Evolutionary conservation across 2,329 filamentous ascomycete species (phyloP).

Genomic region (Dactylellina leptospora): DNA sequence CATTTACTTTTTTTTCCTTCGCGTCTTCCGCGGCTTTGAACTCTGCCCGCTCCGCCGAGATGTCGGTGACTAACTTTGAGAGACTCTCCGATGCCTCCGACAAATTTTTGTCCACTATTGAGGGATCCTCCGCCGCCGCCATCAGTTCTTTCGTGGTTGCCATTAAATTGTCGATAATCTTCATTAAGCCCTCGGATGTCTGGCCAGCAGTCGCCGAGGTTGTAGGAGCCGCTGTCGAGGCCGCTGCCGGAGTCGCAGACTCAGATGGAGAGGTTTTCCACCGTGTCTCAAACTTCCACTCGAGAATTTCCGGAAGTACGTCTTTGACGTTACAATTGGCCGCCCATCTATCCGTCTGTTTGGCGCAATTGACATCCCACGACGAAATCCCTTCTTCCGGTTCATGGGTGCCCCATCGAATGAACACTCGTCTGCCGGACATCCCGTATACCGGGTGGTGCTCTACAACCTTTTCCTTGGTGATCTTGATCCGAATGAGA

Average conservation of each 20-base stretch:
- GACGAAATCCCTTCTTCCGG: slow-evolving; percentile 34
- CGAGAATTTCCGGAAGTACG: slow-evolving; percentile 31
- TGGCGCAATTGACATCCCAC: slow-evolving; percentile 29
- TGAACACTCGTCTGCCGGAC: slow-evolving; percentile 28
- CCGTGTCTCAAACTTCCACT: slow-evolving; percentile 30
- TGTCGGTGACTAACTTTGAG: neutral
- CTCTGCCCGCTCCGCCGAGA: neutral
- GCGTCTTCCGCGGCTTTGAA: neutral
- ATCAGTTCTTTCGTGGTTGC: slow-evolving; percentile 21
- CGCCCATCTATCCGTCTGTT: slow-evolving; percentile 39
- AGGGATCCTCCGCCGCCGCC: slow-evolving; percentile 13
- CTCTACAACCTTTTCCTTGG: slow-evolving; percentile 11
- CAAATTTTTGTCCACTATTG: slow-evolving; percentile 4
- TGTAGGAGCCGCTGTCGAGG: neutral
- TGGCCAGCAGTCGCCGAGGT: neutral
- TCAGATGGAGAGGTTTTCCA: neutral
- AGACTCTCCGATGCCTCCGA: neutral
- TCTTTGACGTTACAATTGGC: slow-evolving; percentile 32
- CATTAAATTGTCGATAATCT: slow-evolving; percentile 25
- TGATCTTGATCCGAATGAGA: slow-evolving; percentile 30
- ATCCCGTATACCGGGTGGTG: slow-evolving; percentile 31
- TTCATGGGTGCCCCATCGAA: slow-evolving; percentile 37
- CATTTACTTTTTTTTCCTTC: slow-evolving; percentile 1
- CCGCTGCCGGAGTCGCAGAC: neutral
- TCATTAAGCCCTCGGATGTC: slow-evolving; percentile 10